Percentiles rank a stretch among this genome's conserved stretches.
These are phyloP conservation scores for Cladorrhinum sp. DNA, from an alignment of 2,329 filamentous ascomycete genomes.

Conservation along the genomic window DNA sequence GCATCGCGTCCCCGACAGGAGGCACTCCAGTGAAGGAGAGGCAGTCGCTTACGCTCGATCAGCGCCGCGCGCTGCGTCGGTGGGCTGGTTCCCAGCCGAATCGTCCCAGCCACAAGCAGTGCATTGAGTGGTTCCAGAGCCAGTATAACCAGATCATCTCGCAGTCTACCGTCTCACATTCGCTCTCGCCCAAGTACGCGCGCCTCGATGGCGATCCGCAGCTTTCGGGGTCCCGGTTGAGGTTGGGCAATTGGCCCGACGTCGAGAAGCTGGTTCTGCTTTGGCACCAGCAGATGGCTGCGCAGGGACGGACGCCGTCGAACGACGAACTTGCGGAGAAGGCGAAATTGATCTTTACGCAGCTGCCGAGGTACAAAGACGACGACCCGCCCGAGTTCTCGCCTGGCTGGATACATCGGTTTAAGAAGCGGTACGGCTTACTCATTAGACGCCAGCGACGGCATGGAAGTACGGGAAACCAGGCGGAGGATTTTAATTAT, in stretches of 20 bases:
- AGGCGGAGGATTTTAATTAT: slow-evolving; percentile 57
- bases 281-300: slow-evolving; percentile 53
- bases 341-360: slow-evolving; percentile 57
- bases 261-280: slow-evolving; percentile 57
- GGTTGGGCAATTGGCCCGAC: slow-evolving; percentile 63
- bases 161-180: slow-evolving; percentile 62
- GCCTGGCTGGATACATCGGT: slow-evolving; percentile 62
- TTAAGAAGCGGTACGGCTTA: slow-evolving; percentile 62
- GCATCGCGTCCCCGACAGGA: not conserved
- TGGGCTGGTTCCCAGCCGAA: slow-evolving; percentile 58
- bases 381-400: slow-evolving; percentile 61
- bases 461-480: slow-evolving; percentile 40
- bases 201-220: slow-evolving; percentile 60
- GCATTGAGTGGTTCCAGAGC: slow-evolving; percentile 60
- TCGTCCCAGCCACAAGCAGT: slow-evolving; percentile 58
- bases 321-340: slow-evolving; percentile 63
- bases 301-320: slow-evolving; percentile 55
- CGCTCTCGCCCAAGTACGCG: slow-evolving; percentile 59
- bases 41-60: slow-evolving; percentile 60
- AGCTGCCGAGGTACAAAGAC: slow-evolving; percentile 59
- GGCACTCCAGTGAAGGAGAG: slow-evolving; percentile 40
- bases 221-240: slow-evolving; percentile 59
- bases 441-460: slow-evolving; percentile 56
- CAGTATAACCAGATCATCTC: slow-evolving; percentile 60
- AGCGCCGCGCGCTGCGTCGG: slow-evolving; percentile 57